phyloP scores from a whole-genome alignment of 345 rosid species.

The Populus alba region DNA sequence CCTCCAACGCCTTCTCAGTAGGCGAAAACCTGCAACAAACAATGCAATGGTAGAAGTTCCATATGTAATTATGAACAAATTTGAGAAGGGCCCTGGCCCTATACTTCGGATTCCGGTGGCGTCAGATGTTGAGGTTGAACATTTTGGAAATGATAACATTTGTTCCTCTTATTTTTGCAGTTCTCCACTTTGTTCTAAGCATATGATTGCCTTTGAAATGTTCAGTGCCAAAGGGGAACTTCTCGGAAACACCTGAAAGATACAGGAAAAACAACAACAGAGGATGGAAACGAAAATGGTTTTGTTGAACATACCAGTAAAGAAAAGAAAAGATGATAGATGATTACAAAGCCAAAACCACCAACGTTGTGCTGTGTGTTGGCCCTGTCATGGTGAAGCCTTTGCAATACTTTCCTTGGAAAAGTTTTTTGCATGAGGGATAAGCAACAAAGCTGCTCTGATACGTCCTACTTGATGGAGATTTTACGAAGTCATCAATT shows the following conservation, averaged over 20 bases:
- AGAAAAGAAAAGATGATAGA: neutral
- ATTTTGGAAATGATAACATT: neutral
- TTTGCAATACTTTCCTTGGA: constrained; percentile 1
- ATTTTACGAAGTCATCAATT: neutral
- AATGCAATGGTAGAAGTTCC: constrained; percentile 9
- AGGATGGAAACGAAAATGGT: neutral
- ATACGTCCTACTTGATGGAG: constrained; percentile 6
- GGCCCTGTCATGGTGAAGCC: constrained; percentile 12
- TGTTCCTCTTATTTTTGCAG: constrained; percentile 3
- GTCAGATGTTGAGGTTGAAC: neutral
- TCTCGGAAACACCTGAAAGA: constrained; percentile 3
- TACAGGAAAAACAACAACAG: neutral
- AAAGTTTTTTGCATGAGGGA: constrained; percentile 10
- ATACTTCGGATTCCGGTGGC: neutral
- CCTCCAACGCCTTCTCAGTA: neutral
- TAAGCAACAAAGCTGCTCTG: constrained; percentile 7
- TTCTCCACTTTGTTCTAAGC: neutral
- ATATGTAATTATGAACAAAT: constrained; percentile 15
- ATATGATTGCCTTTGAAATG: neutral
- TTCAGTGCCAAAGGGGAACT: neutral
- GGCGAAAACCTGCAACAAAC: neutral
- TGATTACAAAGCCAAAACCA: constrained; percentile 15
- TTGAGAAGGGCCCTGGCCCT: constrained; percentile 12
- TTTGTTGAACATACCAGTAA: neutral
- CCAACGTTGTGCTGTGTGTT: neutral